These are phyloP conservation scores for Allantophomopsis lycopodina DNA, from an alignment of 2,329 filamentous ascomycete genomes.

Conservation along the genomic window DNA sequence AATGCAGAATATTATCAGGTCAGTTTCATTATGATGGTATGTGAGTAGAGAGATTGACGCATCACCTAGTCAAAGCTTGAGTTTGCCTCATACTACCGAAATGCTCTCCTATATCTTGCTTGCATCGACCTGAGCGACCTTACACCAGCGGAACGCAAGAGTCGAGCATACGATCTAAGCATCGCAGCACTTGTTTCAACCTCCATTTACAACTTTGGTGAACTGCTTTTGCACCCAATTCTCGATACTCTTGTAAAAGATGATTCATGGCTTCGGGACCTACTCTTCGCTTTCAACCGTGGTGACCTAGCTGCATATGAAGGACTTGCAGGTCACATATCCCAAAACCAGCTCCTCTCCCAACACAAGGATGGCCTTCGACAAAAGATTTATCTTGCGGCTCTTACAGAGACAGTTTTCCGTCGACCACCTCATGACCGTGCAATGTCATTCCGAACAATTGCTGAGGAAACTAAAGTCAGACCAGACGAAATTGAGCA, in stretches of 20 bases:
- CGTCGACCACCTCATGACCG: constrained; percentile 90
- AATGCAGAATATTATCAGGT: constrained; percentile 91
- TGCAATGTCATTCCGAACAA: constrained; percentile 81
- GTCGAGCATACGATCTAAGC: constrained; percentile 81
- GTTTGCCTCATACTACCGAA: constrained; percentile 95
- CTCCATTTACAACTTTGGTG: constrained; percentile 98
- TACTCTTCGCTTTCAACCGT: constrained; percentile 96
- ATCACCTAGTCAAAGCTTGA: constrained; percentile 58
- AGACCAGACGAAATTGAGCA: constrained; percentile 88
- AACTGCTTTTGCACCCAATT: constrained; percentile 94
- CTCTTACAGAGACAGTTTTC: constrained; percentile 92
- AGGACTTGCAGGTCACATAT: constrained; percentile 66
- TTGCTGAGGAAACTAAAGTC: constrained; percentile 86
- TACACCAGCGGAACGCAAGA: constrained; percentile 59
- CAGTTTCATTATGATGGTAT: constrained; percentile 6
- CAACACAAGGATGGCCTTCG: constrained; percentile 75
- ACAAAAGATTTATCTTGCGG: constrained; percentile 96
- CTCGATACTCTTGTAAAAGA: constrained; percentile 71
- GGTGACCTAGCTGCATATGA: constrained; percentile 86
- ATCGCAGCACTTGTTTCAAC: constrained; percentile 87
- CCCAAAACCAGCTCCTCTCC: constrained; percentile 64
- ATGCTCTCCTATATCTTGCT: constrained; percentile 91
- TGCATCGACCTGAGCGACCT: constrained; percentile 79
- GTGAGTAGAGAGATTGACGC: constrained; percentile 6
- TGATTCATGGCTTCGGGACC: constrained; percentile 79